Evolutionary conservation across 768 basidiomycete genomes (phyloP), one percentile per base, ranked within the genome.

Genomic region (Amyloporia xantha): DNA sequence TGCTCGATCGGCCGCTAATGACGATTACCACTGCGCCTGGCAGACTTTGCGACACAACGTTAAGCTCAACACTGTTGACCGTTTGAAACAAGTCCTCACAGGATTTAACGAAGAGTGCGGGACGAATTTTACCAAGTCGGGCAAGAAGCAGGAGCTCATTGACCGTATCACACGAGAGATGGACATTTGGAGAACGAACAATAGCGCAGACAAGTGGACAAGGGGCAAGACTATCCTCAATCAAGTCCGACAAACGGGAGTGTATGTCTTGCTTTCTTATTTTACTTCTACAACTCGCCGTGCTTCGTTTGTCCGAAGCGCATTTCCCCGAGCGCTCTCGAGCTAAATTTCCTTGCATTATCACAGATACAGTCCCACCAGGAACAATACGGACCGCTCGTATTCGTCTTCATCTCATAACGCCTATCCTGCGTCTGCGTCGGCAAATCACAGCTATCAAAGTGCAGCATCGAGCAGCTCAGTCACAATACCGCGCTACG

Each of bases 131-230:
- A 71, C 77, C 47, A 89, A 87, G 66, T 75, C 86, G 10, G 90
- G 90, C 23, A 91, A 86, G 71, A 92, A 92, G 62, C 85, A 89
- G 58, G 91, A 91, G 27, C 76, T 91, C 41, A 89, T 91, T 61
- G 86, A 90, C 62, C 76, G 86, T 53, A 83, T 92, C 52, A 66
- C 77, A 39, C 55, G 58, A 6, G 69, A 74, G 53, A 66, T 91
- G 57, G 81, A 85, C 52, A 50, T 59, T 44, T 89, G 85, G 83
- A 76, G 76, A 60, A 63, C 64, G 44, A 63, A 66, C 1, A 78
- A 76, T 60, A 70, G 73, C 49, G 68, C 76, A 42, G 85, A 84
- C 55, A 80, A 76, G 62, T 91, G 84, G 81, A 64, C 69, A 50
- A 85, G 77, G 57, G 87, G 82, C 20, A 83, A 82, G 62, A 70